Evolutionary conservation across 2,329 filamentous ascomycete species (phyloP).

Genomic region (Aureobasidium pullulans): DNA sequence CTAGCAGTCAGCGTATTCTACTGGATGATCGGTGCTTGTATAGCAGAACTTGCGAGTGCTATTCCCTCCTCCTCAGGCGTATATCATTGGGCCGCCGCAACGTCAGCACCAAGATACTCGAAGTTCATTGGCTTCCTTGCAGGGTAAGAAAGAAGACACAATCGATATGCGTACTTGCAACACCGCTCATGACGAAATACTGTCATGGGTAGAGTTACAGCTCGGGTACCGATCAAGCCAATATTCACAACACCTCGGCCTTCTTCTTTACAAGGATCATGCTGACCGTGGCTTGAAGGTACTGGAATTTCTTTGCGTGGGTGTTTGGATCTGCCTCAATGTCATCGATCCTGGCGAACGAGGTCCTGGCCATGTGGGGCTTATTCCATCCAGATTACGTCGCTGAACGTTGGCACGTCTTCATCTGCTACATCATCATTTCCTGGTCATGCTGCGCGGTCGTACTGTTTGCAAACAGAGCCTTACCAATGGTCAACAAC

Average conservation of each 20-base stretch:
- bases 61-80: conserved; percentile 34
- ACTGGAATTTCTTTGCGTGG: conserved; percentile 47
- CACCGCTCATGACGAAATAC: not conserved
- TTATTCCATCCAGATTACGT: conserved; percentile 41
- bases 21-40: conserved; percentile 42
- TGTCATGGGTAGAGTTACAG: too few relatives aligned
- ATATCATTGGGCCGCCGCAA: conserved; percentile 48
- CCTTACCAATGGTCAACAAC: conserved; percentile 47
- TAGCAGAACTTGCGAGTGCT: conserved; percentile 42
- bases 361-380: conserved; percentile 42
- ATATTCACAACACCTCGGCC: too few relatives aligned
- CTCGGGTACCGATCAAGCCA: conserved; percentile 14
- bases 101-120: conserved; percentile 40
- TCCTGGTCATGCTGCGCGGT: conserved; percentile 40
- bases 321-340: conserved; percentile 39
- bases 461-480: conserved; percentile 49
- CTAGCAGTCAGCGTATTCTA: conserved; percentile 45
- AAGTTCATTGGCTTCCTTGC: conserved; percentile 42
- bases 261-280: not conserved
- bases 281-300: conserved; percentile 15
- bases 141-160: conserved; percentile 19
- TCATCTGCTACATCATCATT: conserved; percentile 41
- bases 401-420: conserved; percentile 45
- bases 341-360: conserved; percentile 38
- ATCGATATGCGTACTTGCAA: not conserved